Percentiles rank a stretch among this genome's conserved stretches.
Evolutionary conservation across 169 alveolate genomes (phyloP).

Genomic region (Neospora caninum): DNA sequence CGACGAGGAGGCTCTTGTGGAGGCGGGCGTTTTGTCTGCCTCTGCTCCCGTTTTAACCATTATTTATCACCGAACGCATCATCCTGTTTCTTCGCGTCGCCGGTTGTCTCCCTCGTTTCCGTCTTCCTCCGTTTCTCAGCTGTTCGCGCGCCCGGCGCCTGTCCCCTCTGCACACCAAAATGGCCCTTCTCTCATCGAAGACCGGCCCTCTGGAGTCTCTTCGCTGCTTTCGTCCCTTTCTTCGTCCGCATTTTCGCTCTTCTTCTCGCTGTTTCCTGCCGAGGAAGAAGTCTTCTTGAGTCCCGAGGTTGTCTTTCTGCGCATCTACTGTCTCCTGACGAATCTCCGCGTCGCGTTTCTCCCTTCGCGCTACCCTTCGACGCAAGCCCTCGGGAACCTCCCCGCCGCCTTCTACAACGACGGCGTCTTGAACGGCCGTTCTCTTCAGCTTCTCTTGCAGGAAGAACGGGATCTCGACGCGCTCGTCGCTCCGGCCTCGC

Average conservation of each 20-base stretch:
- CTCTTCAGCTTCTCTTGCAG: background rate
- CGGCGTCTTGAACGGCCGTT: background rate
- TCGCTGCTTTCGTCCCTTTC: background rate
- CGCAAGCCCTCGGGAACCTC: background rate
- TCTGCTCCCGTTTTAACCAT: background rate
- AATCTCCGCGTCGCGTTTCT: background rate
- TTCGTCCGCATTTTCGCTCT: background rate
- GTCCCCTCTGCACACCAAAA: no score
- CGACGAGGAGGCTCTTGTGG: background rate
- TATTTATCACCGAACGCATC: background rate
- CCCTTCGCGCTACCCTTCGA: background rate
- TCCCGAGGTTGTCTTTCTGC: background rate
- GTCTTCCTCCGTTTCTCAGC: background rate
- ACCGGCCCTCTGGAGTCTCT: background rate
- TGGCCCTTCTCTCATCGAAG: background rate
- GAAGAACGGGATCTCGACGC: conserved; percentile 10
- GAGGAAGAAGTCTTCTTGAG: background rate
- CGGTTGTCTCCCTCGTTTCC: background rate
- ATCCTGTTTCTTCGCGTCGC: background rate
- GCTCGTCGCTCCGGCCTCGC: background rate
- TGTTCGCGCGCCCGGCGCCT: background rate
- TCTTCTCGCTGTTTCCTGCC: background rate
- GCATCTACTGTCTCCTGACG: background rate
- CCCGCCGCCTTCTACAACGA: background rate
- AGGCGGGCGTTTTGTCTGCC: background rate